Conservation (phyloP, 441 rosid genomes). For the Gossypium gossypioides region DNA sequence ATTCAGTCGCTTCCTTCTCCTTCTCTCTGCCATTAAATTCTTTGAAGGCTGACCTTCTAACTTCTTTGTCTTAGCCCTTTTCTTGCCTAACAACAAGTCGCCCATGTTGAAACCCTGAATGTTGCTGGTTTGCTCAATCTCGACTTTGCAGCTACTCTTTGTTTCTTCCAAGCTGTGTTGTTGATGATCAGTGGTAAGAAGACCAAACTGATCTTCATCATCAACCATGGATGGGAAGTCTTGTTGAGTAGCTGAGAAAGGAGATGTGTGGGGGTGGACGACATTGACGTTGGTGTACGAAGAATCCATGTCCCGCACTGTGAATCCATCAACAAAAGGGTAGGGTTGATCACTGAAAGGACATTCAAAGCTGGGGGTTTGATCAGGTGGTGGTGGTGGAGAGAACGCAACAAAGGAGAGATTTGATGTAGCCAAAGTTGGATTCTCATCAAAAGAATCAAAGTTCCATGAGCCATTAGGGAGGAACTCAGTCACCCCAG, state of each 20-base stretch:
- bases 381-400: constrained; percentile 6
- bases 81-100: constrained; percentile 22
- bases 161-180: constrained; percentile 28
- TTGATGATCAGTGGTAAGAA: constrained; percentile 16
- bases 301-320: constrained; percentile 24
- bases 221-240: constrained; percentile 30
- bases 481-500: constrained; percentile 30
- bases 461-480: constrained; percentile 36
- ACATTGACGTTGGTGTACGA: constrained; percentile 11
- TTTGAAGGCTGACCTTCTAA: constrained; percentile 85
- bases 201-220: constrained; percentile 27
- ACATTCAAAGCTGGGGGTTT: constrained; percentile 30
- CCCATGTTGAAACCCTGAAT: constrained; percentile 31
- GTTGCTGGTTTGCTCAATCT: constrained; percentile 25
- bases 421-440: constrained; percentile 26
- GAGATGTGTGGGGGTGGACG: neutral
- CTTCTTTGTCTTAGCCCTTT: constrained; percentile 44
- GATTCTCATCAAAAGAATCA: constrained; percentile 36
- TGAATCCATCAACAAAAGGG: constrained; percentile 35
- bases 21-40: constrained; percentile 87
- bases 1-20: constrained; percentile 80
- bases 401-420: constrained; percentile 19
- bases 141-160: constrained; percentile 30
- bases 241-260: constrained; percentile 26
- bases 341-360: constrained; percentile 36